phyloP scores from a whole-genome alignment of 1,284 basidiomycete genomes.

The Malassezia vespertilionis region DNA sequence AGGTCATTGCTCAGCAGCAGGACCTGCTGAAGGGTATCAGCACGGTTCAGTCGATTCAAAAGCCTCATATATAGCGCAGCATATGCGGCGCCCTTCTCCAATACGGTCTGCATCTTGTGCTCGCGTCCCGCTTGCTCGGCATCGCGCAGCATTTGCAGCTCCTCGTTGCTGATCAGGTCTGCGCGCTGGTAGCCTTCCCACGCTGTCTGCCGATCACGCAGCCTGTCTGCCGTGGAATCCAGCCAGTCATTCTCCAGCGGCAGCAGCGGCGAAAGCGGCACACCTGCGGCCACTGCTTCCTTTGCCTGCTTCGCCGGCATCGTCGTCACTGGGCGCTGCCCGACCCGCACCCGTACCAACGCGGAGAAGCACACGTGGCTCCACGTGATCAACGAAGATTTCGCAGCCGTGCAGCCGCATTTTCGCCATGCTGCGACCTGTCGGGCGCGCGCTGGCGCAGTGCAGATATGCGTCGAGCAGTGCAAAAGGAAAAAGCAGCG shows the following conservation, averaged over 20 bases:
- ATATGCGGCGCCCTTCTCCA: constrained; percentile 55
- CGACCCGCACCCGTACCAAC: constrained; percentile 7
- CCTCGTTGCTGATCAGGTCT: constrained; percentile 74
- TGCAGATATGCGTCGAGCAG: not conserved
- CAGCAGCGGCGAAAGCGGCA: constrained; percentile 54
- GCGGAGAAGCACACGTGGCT: constrained; percentile 5
- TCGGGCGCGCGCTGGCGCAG: not conserved
- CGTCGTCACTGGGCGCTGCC: constrained; percentile 1
- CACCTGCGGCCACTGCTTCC: constrained; percentile 8
- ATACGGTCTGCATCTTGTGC: constrained; percentile 57
- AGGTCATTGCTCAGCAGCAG: constrained; percentile 84
- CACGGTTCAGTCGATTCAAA: constrained; percentile 79
- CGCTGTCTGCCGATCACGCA: constrained; percentile 77
- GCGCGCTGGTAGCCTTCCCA: constrained; percentile 99
- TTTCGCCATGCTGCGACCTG: not conserved
- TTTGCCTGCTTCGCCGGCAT: constrained; percentile 16
- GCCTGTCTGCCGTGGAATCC: constrained; percentile 74
- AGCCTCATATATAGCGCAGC: constrained; percentile 79
- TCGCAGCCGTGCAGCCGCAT: too few species aligned
- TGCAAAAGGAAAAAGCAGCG: not conserved
- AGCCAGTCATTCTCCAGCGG: constrained; percentile 78
- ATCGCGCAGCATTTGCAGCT: constrained; percentile 63
- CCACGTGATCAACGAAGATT: constrained; percentile 10
- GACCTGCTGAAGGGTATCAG: constrained; percentile 87
- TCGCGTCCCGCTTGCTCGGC: constrained; percentile 14